These are phyloP conservation scores for Kluyveromyces marxianus DNA, from an alignment of 1,139 yeast species.

Conservation along the genomic window DNA sequence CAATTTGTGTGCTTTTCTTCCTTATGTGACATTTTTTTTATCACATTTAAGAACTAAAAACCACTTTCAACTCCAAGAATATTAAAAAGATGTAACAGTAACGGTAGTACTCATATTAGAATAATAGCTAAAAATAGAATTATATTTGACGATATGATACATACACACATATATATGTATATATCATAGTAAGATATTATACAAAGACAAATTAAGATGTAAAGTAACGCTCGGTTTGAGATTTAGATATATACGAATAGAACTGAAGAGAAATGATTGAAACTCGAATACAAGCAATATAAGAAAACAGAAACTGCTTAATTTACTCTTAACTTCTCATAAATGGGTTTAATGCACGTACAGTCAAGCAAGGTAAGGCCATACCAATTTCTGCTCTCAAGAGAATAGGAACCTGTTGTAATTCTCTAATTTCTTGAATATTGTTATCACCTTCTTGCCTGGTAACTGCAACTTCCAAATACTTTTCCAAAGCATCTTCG, in stretches of 20 bases:
- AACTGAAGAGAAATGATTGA: neutral
- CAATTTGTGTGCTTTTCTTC: no score
- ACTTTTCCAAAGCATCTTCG: conserved; percentile 44
- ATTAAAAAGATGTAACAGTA: no score
- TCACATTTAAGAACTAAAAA: no score
- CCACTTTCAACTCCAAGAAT: no score
- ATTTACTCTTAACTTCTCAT: conserved; percentile 13
- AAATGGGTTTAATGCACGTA: conserved; percentile 89
- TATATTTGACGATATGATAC: neutral
- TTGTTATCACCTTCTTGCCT: conserved; percentile 52
- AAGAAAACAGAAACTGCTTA: no score
- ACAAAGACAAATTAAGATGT: neutral
- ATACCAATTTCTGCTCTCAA: conserved; percentile 89
- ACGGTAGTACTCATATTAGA: neutral
- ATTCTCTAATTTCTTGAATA: conserved; percentile 76
- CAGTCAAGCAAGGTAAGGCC: conserved; percentile 92
- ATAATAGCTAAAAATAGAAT: neutral
- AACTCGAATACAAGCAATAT: neutral
- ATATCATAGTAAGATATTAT: neutral
- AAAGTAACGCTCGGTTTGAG: neutral
- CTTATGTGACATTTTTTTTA: no score
- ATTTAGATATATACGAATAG: neutral
- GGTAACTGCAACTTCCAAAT: conserved; percentile 47
- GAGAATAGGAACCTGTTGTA: conserved; percentile 74
- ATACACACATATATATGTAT: neutral